These are phyloP conservation scores for Neurospora pannonica DNA, from an alignment of 495 filamentous ascomycete species.

Conservation along the genomic window DNA sequence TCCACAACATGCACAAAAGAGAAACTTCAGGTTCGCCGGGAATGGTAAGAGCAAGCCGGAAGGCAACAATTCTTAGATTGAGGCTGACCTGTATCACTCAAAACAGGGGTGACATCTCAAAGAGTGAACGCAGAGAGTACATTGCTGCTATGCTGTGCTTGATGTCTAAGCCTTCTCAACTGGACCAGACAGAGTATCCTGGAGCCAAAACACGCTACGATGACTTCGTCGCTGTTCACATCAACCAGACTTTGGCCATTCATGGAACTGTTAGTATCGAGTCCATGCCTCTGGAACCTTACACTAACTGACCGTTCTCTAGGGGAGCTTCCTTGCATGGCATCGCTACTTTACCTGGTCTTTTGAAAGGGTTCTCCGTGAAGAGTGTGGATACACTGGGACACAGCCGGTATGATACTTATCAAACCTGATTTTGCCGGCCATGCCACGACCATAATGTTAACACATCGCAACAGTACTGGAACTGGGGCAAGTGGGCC, in stretches of 20 bases:
- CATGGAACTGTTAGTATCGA: conserved; percentile 41
- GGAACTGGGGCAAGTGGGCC: conserved; percentile 53
- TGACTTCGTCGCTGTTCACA: conserved; percentile 61
- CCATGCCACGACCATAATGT: not conserved
- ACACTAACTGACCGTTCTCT: conserved; percentile 2
- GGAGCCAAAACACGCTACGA: conserved; percentile 44
- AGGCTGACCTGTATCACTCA: not conserved
- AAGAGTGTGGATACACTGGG: conserved; percentile 61
- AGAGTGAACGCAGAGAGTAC: conserved; percentile 45
- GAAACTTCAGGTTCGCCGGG: conserved; percentile 36
- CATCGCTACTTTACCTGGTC: conserved; percentile 58
- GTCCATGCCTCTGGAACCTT: not conserved
- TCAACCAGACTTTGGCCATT: conserved; percentile 51
- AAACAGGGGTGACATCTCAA: conserved; percentile 42
- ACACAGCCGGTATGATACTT: conserved; percentile 20
- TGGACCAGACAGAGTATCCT: conserved; percentile 24
- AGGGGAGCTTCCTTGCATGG: conserved; percentile 60
- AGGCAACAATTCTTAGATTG: not conserved
- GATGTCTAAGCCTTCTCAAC: conserved; percentile 42
- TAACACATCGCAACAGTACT: conserved; percentile 31
- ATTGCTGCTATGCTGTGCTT: conserved; percentile 59
- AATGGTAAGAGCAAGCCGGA: conserved; percentile 31
- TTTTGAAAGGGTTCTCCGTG: conserved; percentile 54
- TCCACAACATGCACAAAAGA: conserved; percentile 37
- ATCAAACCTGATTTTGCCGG: not conserved